Evolutionary conservation across 257 asterid genomes (phyloP).

Genomic region (Solanum ossicruentum): DNA sequence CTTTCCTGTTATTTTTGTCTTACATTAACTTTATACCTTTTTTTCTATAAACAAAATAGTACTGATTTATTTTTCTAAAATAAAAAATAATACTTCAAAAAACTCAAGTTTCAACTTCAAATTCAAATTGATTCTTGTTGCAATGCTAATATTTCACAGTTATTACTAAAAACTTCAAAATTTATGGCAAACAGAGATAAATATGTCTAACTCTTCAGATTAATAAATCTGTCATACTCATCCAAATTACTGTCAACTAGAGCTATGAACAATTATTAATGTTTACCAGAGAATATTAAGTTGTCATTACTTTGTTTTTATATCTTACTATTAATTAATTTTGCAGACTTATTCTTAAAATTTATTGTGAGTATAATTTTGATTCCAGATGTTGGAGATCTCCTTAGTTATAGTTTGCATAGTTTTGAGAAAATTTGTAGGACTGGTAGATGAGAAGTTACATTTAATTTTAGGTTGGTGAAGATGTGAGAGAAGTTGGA

Average conservation of each 20-base stretch:
- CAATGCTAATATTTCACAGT: no score
- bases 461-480: neutral
- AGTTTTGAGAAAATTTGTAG: neutral
- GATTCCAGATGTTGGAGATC: neutral
- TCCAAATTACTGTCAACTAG: neutral
- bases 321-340: neutral
- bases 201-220: neutral
- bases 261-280: neutral
- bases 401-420: neutral
- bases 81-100: no score
- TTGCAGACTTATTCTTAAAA: neutral
- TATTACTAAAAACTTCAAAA: no score
- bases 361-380: neutral
- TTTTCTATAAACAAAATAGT: no score
- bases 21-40: neutral
- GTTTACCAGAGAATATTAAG: neutral
- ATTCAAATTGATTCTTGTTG: neutral
- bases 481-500: neutral
- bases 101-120: neutral
- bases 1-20: neutral
- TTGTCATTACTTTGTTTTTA: neutral
- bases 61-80: no score
- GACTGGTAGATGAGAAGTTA: neutral
- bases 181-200: no score
- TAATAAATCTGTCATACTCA: neutral